Evolutionary conservation across 345 rosid species (phyloP).

Genomic region (Abelmoschus esculentus): DNA sequence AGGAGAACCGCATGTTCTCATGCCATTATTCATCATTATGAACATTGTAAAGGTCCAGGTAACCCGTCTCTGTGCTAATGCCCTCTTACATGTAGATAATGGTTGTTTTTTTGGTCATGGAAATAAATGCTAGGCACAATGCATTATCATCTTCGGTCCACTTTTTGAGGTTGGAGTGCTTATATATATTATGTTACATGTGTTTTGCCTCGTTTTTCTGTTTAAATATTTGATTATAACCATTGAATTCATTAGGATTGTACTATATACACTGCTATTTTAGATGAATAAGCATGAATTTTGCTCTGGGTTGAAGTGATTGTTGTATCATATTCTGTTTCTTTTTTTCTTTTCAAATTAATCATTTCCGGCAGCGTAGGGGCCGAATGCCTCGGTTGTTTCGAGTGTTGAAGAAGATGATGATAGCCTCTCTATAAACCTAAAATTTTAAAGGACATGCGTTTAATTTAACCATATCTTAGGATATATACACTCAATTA

Average conservation of each 20-base stretch:
- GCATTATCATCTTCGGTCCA: not conserved
- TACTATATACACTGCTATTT: not conserved
- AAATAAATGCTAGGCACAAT: slow-evolving; percentile 7
- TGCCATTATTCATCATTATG: slow-evolving; percentile 10
- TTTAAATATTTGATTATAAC: slow-evolving; percentile 4
- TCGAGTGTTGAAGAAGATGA: not conserved
- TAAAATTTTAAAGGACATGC: slow-evolving; percentile 21
- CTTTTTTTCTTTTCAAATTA: not conserved
- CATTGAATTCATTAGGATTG: not conserved
- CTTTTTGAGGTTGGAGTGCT: not conserved
- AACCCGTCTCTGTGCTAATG: not conserved
- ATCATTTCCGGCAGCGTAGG: not conserved
- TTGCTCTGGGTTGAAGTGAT: slow-evolving; percentile 2
- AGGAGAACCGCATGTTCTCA: not conserved
- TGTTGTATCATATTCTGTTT: not conserved
- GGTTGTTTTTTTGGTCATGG: slow-evolving; percentile 2
- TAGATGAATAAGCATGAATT: not conserved
- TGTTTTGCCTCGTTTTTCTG: not conserved
- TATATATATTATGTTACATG: not conserved
- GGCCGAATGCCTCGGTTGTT: not conserved
- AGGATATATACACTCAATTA: too few relatives aligned
- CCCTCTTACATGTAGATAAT: slow-evolving; percentile 3
- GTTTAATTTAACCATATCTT: slow-evolving; percentile 38
- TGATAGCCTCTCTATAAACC: slow-evolving; percentile 64
- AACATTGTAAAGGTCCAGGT: not conserved